Base-by-base conservation (phyloP, 345 rosid genomes). In the Brassica juncea region DNA sequence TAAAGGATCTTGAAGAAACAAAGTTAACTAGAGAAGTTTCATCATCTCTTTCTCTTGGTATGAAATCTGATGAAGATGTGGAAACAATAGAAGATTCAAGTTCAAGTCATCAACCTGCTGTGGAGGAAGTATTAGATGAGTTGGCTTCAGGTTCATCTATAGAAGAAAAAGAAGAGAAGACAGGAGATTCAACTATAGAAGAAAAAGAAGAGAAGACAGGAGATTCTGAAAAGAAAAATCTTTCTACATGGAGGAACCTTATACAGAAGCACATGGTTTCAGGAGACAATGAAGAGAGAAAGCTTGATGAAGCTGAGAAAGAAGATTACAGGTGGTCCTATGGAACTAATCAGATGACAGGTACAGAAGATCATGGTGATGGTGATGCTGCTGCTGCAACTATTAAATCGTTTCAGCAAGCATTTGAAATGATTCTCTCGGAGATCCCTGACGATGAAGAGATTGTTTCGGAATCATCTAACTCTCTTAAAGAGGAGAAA, bases 211-310 rank as follows among this genome's bases (percentile, higher is more conserved):
- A 75, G 72, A 75, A 31, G 73, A 75, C 25, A 15, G 73, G 57
- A 57, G 37, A 81, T 32, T 72, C 59, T 72, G 85, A 69, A 78
- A 86, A 84, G 70, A 85, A 83, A 79, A 86, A 84, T 72, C 78
- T 91, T 73, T 73, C 39, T 27, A 81, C 87, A 73, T 87, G 94
- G 75, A 93, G 98, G 91, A 80, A 73, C 86, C 76, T 93, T 65
- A 81, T 95, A 85, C 84, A 87, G 78, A 85, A 86, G 86, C 90
- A 90, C 77, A 88, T 93, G 92, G 90, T 73, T 67, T 83, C 89
- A 72, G 77, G 84, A 44, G 73, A 61, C 60, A 68, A 31, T 27
- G 74, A 66, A 19, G 81, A 76, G 82, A 81, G 59, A 60, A 77
- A 72, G 10, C 8, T 25, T 69, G 67, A 60, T 73, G 80, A 84